Conservation (phyloP, 768 basidiomycete species). For the Trametes maxima region DNA sequence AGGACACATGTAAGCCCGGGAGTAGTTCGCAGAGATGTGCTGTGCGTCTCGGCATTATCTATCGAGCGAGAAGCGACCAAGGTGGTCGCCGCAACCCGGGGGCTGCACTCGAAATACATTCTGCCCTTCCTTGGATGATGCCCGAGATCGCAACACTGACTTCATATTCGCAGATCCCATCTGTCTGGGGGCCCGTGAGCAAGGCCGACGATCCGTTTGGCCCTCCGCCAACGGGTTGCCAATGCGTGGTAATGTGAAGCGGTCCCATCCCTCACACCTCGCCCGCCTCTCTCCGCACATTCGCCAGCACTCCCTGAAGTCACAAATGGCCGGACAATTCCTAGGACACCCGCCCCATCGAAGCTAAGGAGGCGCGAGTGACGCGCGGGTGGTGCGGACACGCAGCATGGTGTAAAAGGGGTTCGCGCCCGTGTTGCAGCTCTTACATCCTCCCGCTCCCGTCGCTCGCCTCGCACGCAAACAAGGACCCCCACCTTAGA, state of each 20-base stretch:
- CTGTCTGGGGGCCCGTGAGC: slow-evolving; percentile 95
- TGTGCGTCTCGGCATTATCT: no score
- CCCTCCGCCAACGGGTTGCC: slow-evolving; percentile 51
- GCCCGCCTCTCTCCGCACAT: background rate
- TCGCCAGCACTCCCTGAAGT: background rate
- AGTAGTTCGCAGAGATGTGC: no score
- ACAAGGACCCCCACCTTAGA: background rate
- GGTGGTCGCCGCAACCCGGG: no score
- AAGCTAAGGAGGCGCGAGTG: slow-evolving; percentile 4
- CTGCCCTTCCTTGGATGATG: no score
- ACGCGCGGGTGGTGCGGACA: background rate
- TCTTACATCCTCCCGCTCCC: background rate
- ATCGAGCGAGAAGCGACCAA: no score
- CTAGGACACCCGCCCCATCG: background rate
- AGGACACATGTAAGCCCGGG: no score
- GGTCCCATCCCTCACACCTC: background rate
- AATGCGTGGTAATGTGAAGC: slow-evolving; percentile 33
- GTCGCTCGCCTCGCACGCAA: slow-evolving; percentile 1
- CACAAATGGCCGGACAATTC: background rate
- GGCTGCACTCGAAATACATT: no score
- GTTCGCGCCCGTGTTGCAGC: slow-evolving; percentile 20
- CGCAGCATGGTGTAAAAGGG: slow-evolving; percentile 20
- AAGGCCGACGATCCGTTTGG: slow-evolving; percentile 89
- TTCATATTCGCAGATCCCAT: slow-evolving; percentile 66
- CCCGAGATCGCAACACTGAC: no score